phyloP scores from a whole-genome alignment of 1,284 basidiomycete genomes.

The Agroathelia rolfsii region DNA sequence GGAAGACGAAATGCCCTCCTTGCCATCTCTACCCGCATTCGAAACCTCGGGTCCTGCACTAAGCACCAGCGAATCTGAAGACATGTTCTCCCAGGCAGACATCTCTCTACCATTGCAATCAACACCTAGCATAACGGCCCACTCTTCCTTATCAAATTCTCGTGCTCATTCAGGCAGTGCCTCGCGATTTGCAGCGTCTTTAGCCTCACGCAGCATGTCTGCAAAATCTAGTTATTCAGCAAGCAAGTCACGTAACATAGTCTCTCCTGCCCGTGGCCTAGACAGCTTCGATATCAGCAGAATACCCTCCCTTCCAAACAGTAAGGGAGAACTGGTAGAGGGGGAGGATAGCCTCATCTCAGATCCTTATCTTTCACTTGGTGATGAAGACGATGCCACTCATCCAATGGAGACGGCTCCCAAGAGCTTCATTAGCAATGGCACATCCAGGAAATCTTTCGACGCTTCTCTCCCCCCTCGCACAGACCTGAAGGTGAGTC shows the following conservation, averaged over 20 bases:
- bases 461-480: constrained; percentile 56
- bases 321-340: constrained; percentile 28
- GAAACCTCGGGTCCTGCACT: constrained; percentile 44
- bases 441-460: constrained; percentile 41
- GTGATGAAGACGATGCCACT: constrained; percentile 29
- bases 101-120: constrained; percentile 44
- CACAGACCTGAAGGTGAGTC: constrained; percentile 58
- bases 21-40: constrained; percentile 61
- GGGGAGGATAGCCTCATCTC: constrained; percentile 34
- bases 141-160: constrained; percentile 36
- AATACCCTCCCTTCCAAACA: constrained; percentile 42
- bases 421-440: constrained; percentile 25
- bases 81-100: constrained; percentile 19
- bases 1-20: constrained; percentile 62
- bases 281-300: constrained; percentile 52
- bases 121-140: constrained; percentile 42
- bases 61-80: constrained; percentile 22
- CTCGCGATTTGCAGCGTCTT: constrained; percentile 62
- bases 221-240: constrained; percentile 25
- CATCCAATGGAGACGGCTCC: constrained; percentile 26
- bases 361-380: constrained; percentile 40
- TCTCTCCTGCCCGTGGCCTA: constrained; percentile 15
- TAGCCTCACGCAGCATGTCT: constrained; percentile 43
- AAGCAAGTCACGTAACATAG: constrained; percentile 20
- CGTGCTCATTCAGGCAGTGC: constrained; percentile 47